A percentile compares a stretch with the other conserved stretches of the same genome.
phyloP scores from a whole-genome alignment of 1,284 basidiomycete species.

The Chalciporus sp. region DNA sequence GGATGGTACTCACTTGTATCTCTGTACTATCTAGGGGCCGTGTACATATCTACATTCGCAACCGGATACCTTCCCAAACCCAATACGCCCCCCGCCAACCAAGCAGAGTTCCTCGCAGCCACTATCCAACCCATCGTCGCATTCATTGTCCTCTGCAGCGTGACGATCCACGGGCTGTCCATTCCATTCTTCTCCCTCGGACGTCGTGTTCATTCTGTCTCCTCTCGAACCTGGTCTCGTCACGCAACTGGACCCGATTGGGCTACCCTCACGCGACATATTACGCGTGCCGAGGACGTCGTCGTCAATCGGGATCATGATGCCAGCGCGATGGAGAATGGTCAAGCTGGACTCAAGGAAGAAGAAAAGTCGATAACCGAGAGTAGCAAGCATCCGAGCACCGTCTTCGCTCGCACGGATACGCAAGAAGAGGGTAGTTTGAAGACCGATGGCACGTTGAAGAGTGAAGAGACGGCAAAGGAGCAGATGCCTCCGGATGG shows the following conservation, averaged over 20 bases:
- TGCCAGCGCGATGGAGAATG: conserved; percentile 49
- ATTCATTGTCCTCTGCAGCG: conserved; percentile 89
- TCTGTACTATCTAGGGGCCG: conserved; percentile 52
- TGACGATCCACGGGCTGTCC: conserved; percentile 86
- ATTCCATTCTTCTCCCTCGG: conserved; percentile 93
- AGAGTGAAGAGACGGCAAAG: conserved; percentile 19
- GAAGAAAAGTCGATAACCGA: conserved; percentile 37
- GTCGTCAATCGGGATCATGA: conserved; percentile 77
- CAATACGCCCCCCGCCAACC: conserved; percentile 53
- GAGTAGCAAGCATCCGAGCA: conserved; percentile 29
- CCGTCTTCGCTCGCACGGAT: conserved; percentile 1
- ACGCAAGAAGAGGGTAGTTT: conserved; percentile 7
- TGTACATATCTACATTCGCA: conserved; percentile 92
- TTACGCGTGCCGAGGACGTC: conserved; percentile 70
- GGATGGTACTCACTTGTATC: conserved; percentile 2
- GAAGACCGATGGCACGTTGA: conserved; percentile 18
- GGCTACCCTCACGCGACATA: conserved; percentile 75
- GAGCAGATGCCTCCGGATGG: conserved; percentile 48
- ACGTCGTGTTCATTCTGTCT: conserved; percentile 83
- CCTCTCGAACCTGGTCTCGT: conserved; percentile 81
- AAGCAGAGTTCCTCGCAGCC: conserved; percentile 68
- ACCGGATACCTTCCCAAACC: conserved; percentile 66
- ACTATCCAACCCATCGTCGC: conserved; percentile 88
- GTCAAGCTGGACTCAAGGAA: conserved; percentile 37
- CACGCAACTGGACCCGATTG: conserved; percentile 64